Percentiles rank a stretch among this genome's conserved stretches.
phyloP scores from a whole-genome alignment of 2,329 filamentous ascomycete species.

The Clathrospora elynae region DNA sequence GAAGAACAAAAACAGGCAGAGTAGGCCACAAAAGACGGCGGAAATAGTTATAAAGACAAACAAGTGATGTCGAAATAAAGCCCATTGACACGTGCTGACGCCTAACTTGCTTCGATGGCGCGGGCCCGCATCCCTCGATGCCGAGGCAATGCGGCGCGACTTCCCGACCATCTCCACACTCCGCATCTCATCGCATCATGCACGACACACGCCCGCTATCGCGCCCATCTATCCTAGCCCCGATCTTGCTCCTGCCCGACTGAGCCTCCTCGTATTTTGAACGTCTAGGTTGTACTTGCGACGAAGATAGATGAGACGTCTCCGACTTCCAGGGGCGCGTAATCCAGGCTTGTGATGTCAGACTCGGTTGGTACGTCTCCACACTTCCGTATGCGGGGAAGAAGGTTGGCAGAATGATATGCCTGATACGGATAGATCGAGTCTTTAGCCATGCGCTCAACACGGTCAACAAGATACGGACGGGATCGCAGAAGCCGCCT shows the following conservation, averaged over 20 bases:
- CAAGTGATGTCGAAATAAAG: too few species aligned
- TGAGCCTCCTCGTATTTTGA: too few species aligned
- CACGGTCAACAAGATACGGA: conserved; percentile 97
- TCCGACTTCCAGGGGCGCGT: conserved; percentile 24
- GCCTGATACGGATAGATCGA: too few species aligned
- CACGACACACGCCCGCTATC: conserved; percentile 4
- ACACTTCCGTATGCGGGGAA: background rate
- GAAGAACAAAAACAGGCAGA: too few species aligned
- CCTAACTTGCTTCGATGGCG: too few species aligned
- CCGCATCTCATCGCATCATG: conserved; percentile 19
- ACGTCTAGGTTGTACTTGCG: background rate
- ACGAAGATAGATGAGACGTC: conserved; percentile 19
- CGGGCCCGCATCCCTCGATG: too few species aligned
- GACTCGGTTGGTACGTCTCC: conserved; percentile 49
- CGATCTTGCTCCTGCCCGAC: conserved; percentile 3
- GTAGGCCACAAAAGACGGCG: too few species aligned
- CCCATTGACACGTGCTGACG: too few species aligned
- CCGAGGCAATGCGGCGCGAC: too few species aligned
- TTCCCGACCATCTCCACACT: conserved; percentile 16
- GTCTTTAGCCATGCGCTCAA: conserved; percentile 99
- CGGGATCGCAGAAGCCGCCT: conserved; percentile 86
- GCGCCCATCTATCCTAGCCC: background rate
- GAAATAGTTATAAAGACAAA: too few species aligned
- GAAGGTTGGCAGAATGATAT: too few species aligned
- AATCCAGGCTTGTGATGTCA: conserved; percentile 41